A percentile compares a stretch with the other conserved stretches of the same genome.
Conservation (phyloP, 768 basidiomycete genomes). For the Exidia glandulosa region DNA sequence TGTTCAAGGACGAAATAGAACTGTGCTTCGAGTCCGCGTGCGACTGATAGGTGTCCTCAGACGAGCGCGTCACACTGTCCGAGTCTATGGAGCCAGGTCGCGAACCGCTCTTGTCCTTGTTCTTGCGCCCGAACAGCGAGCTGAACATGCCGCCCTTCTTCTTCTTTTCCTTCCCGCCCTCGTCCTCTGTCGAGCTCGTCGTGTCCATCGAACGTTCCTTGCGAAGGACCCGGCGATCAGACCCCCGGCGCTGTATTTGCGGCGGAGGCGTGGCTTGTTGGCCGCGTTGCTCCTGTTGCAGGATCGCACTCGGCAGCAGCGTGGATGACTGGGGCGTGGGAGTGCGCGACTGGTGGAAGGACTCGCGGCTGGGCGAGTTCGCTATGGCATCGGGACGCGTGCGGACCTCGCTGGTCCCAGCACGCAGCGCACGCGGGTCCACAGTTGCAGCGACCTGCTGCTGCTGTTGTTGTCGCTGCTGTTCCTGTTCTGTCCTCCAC, state of each 20-base stretch:
- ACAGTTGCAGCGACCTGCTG: conserved; percentile 25
- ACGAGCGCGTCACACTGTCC: conserved; percentile 36
- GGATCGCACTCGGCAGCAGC: conserved; percentile 26
- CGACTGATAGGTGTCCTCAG: neutral
- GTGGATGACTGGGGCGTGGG: conserved; percentile 10
- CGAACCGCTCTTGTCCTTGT: conserved; percentile 40
- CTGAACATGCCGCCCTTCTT: conserved; percentile 23
- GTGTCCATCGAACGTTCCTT: conserved; percentile 26
- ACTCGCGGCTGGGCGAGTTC: conserved; percentile 1
- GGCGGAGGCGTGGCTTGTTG: neutral
- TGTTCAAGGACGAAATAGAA: conserved; percentile 14
- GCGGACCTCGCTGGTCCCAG: conserved; percentile 1
- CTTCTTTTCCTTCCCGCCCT: conserved; percentile 46
- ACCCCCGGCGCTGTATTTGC: neutral
- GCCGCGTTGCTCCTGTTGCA: conserved; percentile 12
- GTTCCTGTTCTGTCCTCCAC: conserved; percentile 3
- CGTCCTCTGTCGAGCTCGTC: conserved; percentile 6
- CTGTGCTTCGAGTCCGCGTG: neutral
- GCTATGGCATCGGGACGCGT: neutral
- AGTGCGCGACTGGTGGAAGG: conserved; percentile 18
- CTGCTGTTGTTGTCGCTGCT: conserved; percentile 16
- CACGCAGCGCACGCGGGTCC: conserved; percentile 37
- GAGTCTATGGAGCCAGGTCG: conserved; percentile 16
- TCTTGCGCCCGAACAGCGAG: conserved; percentile 20
- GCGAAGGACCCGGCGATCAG: conserved; percentile 16